Base-by-base conservation (phyloP, 2,329 filamentous ascomycete genomes). In the Gnomoniopsis smithogilvyi region DNA sequence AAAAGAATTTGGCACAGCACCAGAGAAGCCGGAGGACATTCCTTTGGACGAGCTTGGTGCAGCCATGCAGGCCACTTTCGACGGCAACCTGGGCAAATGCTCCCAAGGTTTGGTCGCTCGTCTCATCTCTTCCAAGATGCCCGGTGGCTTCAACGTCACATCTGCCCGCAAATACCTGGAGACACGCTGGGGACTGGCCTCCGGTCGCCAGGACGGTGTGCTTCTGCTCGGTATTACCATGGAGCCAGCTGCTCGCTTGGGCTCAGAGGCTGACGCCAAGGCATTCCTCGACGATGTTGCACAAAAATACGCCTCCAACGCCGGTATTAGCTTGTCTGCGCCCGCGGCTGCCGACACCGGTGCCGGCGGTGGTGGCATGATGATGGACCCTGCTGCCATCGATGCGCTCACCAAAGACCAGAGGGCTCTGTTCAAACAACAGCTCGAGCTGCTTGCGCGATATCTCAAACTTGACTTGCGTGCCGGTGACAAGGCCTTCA, bases 51-150 rank as follows among this genome's bases (percentile, higher is more conserved):
- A 99, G 77, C 84, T 99, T 61, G 91, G 93, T 80, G 92, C 91
- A 56, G 82, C 95, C 10, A 96, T 99, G 90, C 95, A 99, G 78
- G 88, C 91, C 50, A 98, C 94, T n/a, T 99, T 99, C 79, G 95
- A 97, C 77, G 95, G 95, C 67, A 94, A 96, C 78, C 86, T 99
- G 62, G 95, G 95, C 74, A 99, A 99, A 78, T 93, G 97, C 68
- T 96, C 95, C 0, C 89, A 91, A 56, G 96, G 93, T 2, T 84
- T 99, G 59, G 89, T 99, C 73, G 95, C 95, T 52, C 89, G 95
- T 67, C 81, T 99, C 72, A 95, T 99, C 47, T 98, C 95, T 2
- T 97, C 95, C 33, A 99, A 99, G 79, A 99, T 99, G 95, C 95
- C 95, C 51, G 95, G 94, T 79, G 95, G 95, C 63, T 99, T 99